Evolutionary conservation across 768 basidiomycete genomes (phyloP).

Genomic region (Trametes cingulata): DNA sequence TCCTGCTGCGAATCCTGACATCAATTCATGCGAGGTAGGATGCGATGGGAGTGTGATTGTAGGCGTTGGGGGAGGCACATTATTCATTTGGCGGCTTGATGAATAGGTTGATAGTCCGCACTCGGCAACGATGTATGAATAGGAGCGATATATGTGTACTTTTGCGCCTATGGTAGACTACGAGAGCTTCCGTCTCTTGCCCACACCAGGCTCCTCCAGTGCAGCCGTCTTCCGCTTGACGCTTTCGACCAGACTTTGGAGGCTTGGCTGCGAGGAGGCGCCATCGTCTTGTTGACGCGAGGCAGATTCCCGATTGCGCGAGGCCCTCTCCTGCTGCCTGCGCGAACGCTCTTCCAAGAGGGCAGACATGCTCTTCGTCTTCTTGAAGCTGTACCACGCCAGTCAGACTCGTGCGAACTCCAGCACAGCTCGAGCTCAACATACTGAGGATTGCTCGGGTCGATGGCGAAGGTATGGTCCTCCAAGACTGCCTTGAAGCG

Average conservation of each 20-base stretch:
- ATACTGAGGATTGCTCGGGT: slow-evolving; percentile 93
- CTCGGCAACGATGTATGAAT: background rate
- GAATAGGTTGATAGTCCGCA: background rate
- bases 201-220: slow-evolving; percentile 30
- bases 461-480: slow-evolving; percentile 91
- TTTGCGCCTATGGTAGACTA: background rate
- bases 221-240: slow-evolving; percentile 76
- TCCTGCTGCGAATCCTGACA: slow-evolving; percentile 13
- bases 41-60: slow-evolving; percentile 24
- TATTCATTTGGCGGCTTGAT: slow-evolving; percentile 26
- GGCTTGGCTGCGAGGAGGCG: slow-evolving; percentile 37
- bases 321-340: slow-evolving; percentile 46
- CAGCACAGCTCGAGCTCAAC: slow-evolving; percentile 32
- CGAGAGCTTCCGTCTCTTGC: slow-evolving; percentile 42
- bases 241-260: slow-evolving; percentile 77
- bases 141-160: background rate
- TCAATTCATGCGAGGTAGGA: slow-evolving; percentile 27
- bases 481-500: slow-evolving; percentile 89
- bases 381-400: slow-evolving; percentile 69
- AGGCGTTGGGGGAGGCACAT: slow-evolving; percentile 23
- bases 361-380: slow-evolving; percentile 86
- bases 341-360: slow-evolving; percentile 83
- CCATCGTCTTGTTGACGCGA: slow-evolving; percentile 9
- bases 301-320: slow-evolving; percentile 7
- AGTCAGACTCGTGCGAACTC: too few species aligned